Base-by-base conservation (phyloP, 129 eudicot genomes). In the Chrysanthemum lavandulifolium region DNA sequence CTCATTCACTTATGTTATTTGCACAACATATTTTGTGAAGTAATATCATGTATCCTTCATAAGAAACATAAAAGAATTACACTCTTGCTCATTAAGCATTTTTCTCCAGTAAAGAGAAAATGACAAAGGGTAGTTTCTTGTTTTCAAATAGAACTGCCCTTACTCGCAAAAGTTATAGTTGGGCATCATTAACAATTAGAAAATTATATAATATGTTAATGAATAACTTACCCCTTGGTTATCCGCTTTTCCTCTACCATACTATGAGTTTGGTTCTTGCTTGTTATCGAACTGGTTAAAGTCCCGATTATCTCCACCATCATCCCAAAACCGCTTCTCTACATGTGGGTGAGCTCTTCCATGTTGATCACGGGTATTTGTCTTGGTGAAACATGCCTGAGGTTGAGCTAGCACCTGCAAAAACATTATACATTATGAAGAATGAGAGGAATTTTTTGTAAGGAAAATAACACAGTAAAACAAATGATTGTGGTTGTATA, bases 291-390 rank as follows among this genome's bases (percentile, higher is more conserved):
- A 79, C 27, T 88, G 83, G 31, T 68, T 72, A 77, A 66, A 74
- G 21, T 88, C 97, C 36, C 94, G 80, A 73, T 75, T 85, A 19
- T 87, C 98, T 13, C 89, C 80, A 54, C 74, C 61, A 12, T 84
- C 52, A 9, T 89, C 89, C 99, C 99, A 90, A 65, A 97, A 88
- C 67, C 89, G 83, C 84, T 94, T 97, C 72, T 95, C 99, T 3
- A 63, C 69, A 59, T 88, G 70, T 6, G 84, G 54, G 53, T 93
- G 73, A 70, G 99, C 77, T 50, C 99, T 89, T 70, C 80, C 88
- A 73, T 94, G 99, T 97, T 97, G 90, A 79, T 94, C 97, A 56
- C 99, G 91, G 78, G 79, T 86, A 71, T 95, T 96, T 8, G 90
- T 96, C 75, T 95, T 94, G 66, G 99, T 72, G 66, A 86, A 90